These are phyloP conservation scores for Xylaria bambusicola DNA, from an alignment of 495 filamentous ascomycete species.

Conservation along the genomic window DNA sequence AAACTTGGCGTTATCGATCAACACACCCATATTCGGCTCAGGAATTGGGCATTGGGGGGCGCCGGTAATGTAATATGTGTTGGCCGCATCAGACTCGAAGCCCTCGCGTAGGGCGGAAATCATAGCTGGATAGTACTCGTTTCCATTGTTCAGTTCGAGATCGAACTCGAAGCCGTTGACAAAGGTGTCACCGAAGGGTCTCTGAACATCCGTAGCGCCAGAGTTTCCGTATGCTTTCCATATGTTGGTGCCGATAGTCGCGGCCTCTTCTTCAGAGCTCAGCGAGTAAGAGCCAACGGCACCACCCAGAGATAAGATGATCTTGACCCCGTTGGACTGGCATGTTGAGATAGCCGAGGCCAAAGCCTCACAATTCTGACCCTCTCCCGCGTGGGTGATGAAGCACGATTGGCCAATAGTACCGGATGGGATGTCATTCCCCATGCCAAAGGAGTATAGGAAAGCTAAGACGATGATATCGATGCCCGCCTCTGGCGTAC, in stretches of 20 bases:
- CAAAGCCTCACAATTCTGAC: conserved; percentile 48
- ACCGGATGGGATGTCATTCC: conserved; percentile 38
- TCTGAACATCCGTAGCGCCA: conserved; percentile 26
- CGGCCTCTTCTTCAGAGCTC: conserved; percentile 40
- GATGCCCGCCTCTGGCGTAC: conserved; percentile 39
- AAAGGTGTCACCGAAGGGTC: conserved; percentile 49
- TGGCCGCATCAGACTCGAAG: conserved; percentile 40
- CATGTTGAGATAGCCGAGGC: conserved; percentile 48
- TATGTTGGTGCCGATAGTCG: conserved; percentile 51
- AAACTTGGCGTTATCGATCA: conserved; percentile 42
- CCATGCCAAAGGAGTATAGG: conserved; percentile 43
- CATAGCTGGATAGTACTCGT: conserved; percentile 46
- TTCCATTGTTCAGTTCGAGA: conserved; percentile 42
- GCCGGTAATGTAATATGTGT: conserved; percentile 55
- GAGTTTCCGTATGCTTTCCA: conserved; percentile 55
- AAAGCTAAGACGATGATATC: conserved; percentile 58
- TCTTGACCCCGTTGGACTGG: conserved; percentile 47
- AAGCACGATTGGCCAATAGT: conserved; percentile 44
- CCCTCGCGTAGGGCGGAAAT: conserved; percentile 44
- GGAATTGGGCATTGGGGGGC: conserved; percentile 57
- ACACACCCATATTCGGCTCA: conserved; percentile 50
- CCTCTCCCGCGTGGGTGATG: conserved; percentile 33
- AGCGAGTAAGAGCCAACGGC: conserved; percentile 40
- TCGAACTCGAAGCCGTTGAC: conserved; percentile 62
- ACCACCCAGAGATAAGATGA: conserved; percentile 54